Percentiles rank a stretch among this genome's conserved stretches.
Evolutionary conservation across 2,329 filamentous ascomycete genomes (phyloP).

Genomic region (Claviceps africana): DNA sequence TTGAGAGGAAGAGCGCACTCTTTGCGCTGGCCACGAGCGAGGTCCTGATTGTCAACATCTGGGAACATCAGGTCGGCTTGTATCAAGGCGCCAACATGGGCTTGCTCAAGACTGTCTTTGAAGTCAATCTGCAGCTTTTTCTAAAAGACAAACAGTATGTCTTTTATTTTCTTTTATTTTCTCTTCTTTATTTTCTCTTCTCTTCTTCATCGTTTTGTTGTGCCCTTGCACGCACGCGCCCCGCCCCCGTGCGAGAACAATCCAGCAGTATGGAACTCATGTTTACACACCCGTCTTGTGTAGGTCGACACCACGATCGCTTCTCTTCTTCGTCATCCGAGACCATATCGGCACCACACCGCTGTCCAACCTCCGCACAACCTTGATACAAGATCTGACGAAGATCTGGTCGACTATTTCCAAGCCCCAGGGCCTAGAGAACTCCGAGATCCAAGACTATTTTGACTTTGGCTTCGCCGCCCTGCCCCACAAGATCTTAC

Average conservation of each 20-base stretch:
- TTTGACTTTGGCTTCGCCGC: slow-evolving; percentile 97
- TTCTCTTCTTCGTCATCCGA: slow-evolving; percentile 97
- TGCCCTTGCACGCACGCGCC: not conserved
- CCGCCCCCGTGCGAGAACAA: not conserved
- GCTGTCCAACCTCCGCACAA: slow-evolving; percentile 77
- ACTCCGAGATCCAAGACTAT: slow-evolving; percentile 85
- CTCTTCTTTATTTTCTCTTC: no score
- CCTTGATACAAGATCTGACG: slow-evolving; percentile 75
- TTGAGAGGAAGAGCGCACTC: slow-evolving; percentile 93
- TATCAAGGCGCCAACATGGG: slow-evolving; percentile 99
- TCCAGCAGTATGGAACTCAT: not conserved
- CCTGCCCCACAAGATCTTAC: slow-evolving; percentile 89
- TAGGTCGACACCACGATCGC: slow-evolving; percentile 73
- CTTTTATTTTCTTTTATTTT: not conserved
- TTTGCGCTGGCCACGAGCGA: slow-evolving; percentile 96
- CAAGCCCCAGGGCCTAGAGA: slow-evolving; percentile 79
- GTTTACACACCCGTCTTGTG: slow-evolving; percentile 4
- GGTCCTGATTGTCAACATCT: slow-evolving; percentile 96
- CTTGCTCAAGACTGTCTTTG: slow-evolving; percentile 93
- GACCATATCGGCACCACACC: slow-evolving; percentile 91
- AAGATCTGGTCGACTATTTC: slow-evolving; percentile 89
- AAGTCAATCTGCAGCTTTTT: slow-evolving; percentile 95
- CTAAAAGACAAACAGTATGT: slow-evolving; percentile 83
- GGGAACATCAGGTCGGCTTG: slow-evolving; percentile 96
- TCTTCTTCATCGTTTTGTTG: not conserved